phyloP scores from a whole-genome alignment of 2,329 filamentous ascomycete genomes.

The Pyricularia grisea region DNA sequence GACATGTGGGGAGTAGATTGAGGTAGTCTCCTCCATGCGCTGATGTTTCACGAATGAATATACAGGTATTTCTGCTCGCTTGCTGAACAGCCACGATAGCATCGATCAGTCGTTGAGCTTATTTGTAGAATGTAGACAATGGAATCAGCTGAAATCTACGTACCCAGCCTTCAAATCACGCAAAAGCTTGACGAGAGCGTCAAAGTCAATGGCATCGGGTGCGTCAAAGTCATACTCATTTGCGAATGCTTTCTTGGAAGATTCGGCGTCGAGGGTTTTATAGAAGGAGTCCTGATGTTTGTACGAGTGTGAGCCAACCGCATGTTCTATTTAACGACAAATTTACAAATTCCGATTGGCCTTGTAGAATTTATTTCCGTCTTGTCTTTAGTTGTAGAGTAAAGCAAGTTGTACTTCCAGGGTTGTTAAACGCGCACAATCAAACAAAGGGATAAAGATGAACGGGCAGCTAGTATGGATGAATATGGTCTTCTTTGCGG shows the following conservation, averaged over 20 bases:
- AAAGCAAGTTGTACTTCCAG: neutral
- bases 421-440: neutral
- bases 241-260: slow-evolving; percentile 70
- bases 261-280: slow-evolving; percentile 72
- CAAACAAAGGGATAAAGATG: neutral
- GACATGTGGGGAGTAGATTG: slow-evolving; percentile 93
- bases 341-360: neutral
- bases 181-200: slow-evolving; percentile 70
- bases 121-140: neutral
- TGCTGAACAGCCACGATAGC: slow-evolving; percentile 34
- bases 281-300: slow-evolving; percentile 84
- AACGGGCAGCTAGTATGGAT: neutral
- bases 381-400: neutral
- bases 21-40: slow-evolving; percentile 67
- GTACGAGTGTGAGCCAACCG: neutral
- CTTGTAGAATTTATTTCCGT: neutral
- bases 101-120: neutral
- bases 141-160: slow-evolving; percentile 13
- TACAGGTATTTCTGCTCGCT: slow-evolving; percentile 81
- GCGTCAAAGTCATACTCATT: slow-evolving; percentile 97
- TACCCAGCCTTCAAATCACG: slow-evolving; percentile 88
- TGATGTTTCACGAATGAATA: slow-evolving; percentile 95
- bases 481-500: neutral
- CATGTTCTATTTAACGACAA: neutral
- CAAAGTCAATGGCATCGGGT: slow-evolving; percentile 87